Conservation (phyloP, 768 basidiomycete genomes). For the Heimioporus sp. region DNA sequence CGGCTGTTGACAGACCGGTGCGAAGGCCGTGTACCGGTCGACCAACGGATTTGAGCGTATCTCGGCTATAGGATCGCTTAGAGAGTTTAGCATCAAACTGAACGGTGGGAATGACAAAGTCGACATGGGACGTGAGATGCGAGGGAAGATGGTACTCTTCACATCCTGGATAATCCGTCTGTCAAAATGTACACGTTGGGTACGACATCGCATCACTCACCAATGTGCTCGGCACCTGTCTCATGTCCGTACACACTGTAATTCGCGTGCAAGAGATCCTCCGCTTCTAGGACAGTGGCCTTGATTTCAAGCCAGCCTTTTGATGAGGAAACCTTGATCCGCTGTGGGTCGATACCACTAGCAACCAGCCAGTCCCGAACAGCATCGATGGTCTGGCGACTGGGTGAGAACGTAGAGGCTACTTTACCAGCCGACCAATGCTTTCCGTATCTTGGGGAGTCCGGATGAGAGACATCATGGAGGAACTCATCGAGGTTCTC, state of each 20-base stretch:
- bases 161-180: slow-evolving; percentile 29
- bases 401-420: slow-evolving; percentile 42
- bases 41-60: slow-evolving; percentile 6
- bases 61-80: slow-evolving; percentile 12
- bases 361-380: slow-evolving; percentile 42
- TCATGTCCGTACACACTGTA: slow-evolving; percentile 41
- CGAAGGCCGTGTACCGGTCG: slow-evolving; percentile 7
- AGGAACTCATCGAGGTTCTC: slow-evolving; percentile 40
- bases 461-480: slow-evolving; percentile 42
- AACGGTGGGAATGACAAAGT: slow-evolving; percentile 45
- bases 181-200: not conserved
- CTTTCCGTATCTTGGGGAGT: slow-evolving; percentile 42
- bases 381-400: slow-evolving; percentile 31
- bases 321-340: slow-evolving; percentile 15
- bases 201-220: slow-evolving; percentile 16
- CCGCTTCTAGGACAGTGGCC: slow-evolving; percentile 43
- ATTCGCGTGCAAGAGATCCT: slow-evolving; percentile 40
- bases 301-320: slow-evolving; percentile 41
- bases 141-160: slow-evolving; percentile 41
- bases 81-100: slow-evolving; percentile 36
- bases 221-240: slow-evolving; percentile 38
- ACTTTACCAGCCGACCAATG: slow-evolving; percentile 43
- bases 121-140: slow-evolving; percentile 36
- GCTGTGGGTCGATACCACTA: slow-evolving; percentile 34
- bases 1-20: slow-evolving; percentile 17